A percentile compares a stretch with the other conserved stretches of the same genome.
Evolutionary conservation across 179 eudicot species (phyloP).

Genomic region (Silene coronaria): DNA sequence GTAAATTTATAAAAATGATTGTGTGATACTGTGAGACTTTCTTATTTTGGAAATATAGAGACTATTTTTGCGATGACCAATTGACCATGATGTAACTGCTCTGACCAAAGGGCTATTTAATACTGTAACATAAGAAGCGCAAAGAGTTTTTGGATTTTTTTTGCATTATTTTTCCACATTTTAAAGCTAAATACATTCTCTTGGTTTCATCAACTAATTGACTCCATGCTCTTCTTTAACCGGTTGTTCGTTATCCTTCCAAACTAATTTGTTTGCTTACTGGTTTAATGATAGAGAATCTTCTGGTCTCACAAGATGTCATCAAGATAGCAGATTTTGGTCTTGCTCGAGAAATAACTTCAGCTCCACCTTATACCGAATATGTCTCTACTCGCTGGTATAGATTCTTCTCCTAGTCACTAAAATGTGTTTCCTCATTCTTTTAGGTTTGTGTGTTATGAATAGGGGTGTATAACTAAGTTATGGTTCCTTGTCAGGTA

Average conservation of each 20-base stretch:
- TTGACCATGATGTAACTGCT: no score
- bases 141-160: no score
- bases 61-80: no score
- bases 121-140: no score
- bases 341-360: slow-evolving; percentile 77
- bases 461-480: background rate
- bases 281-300: slow-evolving; percentile 47
- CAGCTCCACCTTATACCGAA: slow-evolving; percentile 76
- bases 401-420: slow-evolving; percentile 12
- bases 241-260: background rate
- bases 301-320: slow-evolving; percentile 63
- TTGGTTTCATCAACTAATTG: no score
- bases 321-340: slow-evolving; percentile 94
- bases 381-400: slow-evolving; percentile 95
- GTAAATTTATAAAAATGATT: no score
- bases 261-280: background rate
- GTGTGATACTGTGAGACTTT: no score
- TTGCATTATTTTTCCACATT: no score
- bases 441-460: background rate
- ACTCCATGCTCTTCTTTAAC: background rate
- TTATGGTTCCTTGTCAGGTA: slow-evolving; percentile 52
- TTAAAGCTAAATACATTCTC: no score
- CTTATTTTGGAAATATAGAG: no score
- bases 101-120: no score
- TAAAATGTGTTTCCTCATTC: background rate